A percentile compares a stretch with the other conserved stretches of the same genome.
phyloP scores from a whole-genome alignment of 345 rosid species.

The Populus davidiana region DNA sequence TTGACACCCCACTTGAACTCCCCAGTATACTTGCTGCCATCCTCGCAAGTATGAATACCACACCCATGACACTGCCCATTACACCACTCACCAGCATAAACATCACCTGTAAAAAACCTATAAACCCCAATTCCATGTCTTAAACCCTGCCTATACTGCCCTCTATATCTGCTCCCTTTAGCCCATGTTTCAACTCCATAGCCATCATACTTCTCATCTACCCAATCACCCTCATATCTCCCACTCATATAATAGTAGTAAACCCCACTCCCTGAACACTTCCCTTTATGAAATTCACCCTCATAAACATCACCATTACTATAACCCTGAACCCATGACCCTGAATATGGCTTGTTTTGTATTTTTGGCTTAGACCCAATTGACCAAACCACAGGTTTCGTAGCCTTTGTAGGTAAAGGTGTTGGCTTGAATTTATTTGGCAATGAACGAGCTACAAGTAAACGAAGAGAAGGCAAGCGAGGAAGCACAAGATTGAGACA shows the following conservation, averaged over 20 bases:
- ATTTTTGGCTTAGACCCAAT: constrained; percentile 66
- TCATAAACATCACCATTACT: constrained; percentile 80
- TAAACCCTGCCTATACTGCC: constrained; percentile 77
- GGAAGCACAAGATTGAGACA: constrained; percentile 59
- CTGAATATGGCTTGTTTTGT: constrained; percentile 51
- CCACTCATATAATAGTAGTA: constrained; percentile 68
- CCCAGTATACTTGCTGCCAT: constrained; percentile 72
- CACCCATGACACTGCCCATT: constrained; percentile 85
- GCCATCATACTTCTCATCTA: constrained; percentile 79
- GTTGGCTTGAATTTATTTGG: constrained; percentile 42
- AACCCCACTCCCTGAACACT: constrained; percentile 81
- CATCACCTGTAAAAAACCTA: constrained; percentile 72
- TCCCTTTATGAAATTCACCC: constrained; percentile 76
- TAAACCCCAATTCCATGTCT: constrained; percentile 84
- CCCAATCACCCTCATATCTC: constrained; percentile 83
- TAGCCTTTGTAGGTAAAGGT: constrained; percentile 30
- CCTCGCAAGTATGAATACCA: constrained; percentile 76
- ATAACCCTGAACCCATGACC: constrained; percentile 65
- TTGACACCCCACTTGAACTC: constrained; percentile 91
- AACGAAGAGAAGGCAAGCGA: constrained; percentile 54
- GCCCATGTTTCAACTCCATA: constrained; percentile 90
- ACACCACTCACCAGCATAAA: constrained; percentile 88
- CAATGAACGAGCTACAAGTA: constrained; percentile 54
- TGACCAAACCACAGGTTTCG: constrained; percentile 71
- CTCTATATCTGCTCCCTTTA: constrained; percentile 76